phyloP scores from a whole-genome alignment of 2,329 filamentous ascomycete species.

The Sporothrix euskadiensis region DNA sequence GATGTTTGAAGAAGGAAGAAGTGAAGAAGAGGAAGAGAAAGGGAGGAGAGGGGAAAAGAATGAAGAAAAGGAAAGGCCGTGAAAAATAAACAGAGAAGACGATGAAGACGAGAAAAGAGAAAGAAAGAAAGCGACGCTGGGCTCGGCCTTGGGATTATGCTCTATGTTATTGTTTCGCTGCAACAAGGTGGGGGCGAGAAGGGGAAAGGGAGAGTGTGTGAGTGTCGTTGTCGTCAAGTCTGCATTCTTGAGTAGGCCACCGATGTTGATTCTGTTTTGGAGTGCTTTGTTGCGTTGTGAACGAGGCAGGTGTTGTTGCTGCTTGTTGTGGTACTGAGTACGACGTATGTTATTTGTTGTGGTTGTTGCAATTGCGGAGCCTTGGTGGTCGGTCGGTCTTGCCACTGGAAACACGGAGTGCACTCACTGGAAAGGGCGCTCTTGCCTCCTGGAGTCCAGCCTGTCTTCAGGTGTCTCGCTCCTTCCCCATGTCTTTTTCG shows the following conservation, averaged over 20 bases:
- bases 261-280: neutral
- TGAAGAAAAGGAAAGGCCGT: neutral
- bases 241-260: constrained; percentile 21
- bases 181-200: neutral
- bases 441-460: neutral
- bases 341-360: neutral
- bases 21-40: constrained; percentile 21
- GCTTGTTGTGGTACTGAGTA: neutral
- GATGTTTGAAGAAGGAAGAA: neutral
- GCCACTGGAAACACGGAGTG: neutral
- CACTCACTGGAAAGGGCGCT: neutral
- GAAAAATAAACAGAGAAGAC: constrained; percentile 10
- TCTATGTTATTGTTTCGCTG: constrained; percentile 11
- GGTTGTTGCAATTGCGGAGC: constrained; percentile 17
- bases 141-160: neutral
- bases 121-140: constrained; percentile 4
- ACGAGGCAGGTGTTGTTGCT: neutral
- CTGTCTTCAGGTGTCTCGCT: neutral
- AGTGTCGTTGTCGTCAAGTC: constrained; percentile 24
- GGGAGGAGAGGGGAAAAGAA: neutral
- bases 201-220: neutral
- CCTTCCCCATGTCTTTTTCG: neutral
- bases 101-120: neutral
- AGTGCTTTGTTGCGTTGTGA: constrained; percentile 6
- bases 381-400: neutral